Base-by-base conservation (phyloP, 1,284 basidiomycete species). In the Schizophyllum amplum region DNA sequence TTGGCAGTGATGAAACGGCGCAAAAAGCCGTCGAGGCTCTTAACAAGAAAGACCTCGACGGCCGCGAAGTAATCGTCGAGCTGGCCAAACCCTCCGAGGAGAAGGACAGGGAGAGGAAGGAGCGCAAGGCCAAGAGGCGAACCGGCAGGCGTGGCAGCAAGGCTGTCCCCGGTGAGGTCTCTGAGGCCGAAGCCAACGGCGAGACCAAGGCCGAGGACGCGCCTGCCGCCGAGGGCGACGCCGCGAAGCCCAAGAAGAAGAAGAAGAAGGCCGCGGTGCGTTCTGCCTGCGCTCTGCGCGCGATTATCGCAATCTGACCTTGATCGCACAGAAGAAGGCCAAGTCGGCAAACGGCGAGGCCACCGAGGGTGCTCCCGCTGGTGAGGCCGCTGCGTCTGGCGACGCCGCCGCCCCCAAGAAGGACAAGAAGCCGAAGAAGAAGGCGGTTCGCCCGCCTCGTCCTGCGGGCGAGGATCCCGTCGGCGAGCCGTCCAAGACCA, bases 11-110 rank as follows among this genome's bases (percentile, higher is more conserved):
- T 71, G 90, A 90, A 71, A 88, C 91, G 68, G 92, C 89, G 61
- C 79, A 93, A 75, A 84, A 84, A 72, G 94, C 92, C 60, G 88
- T 94, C 69, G 87, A 93, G 62, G 74, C 80, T 68, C 87, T 96
- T 68, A 81, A 95, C 80, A 90, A 89, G 73, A 77, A 86, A 71
- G 88, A 94, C 72, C 86, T 96, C 71, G 88, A 92, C 62, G 91
- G 87, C 62, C 92, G 94, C 70, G 79, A 79, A 72, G 83, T 95
- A 70, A 86, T 90, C 71, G 81, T 96, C 72, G 88, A 95, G 77
- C 76, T 92, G 68, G 94, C 94, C 69, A 94, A 94, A 75, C 89
- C 92, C 59, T 76, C 85, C 61, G 88, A 92, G 62, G 82, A 89
- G 74, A 92, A 92, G 78, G 85, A 87, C 76, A 86, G 83, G 74